A percentile compares a stretch with the other conserved stretches of the same genome.
Evolutionary conservation across 2,329 filamentous ascomycete species (phyloP).

Genomic region (Raffaelea deltoideospora): DNA sequence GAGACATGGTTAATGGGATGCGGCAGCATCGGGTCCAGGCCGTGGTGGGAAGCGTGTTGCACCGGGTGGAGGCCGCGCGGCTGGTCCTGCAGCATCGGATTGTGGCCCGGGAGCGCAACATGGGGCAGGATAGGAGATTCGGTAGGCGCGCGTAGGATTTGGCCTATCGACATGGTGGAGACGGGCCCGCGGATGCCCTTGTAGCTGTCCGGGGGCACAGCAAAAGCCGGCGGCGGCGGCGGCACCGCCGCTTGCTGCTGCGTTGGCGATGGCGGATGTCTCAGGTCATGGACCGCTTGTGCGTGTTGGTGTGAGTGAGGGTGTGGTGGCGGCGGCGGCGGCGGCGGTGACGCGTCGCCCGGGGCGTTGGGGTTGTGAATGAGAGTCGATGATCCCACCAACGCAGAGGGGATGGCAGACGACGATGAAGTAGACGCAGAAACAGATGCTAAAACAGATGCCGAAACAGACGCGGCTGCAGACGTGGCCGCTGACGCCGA

Average conservation of each 20-base stretch:
- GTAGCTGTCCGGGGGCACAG: constrained; percentile 22
- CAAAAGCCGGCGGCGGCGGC: constrained; percentile 12
- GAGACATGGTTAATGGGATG: constrained; percentile 12
- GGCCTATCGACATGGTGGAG: constrained; percentile 21
- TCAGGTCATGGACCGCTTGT: constrained; percentile 2
- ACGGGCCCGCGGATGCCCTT: constrained; percentile 29
- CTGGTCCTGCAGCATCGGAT: constrained; percentile 16
- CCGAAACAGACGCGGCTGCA: neutral
- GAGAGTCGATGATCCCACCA: constrained; percentile 1
- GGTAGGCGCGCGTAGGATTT: constrained; percentile 13
- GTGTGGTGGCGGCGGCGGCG: neutral
- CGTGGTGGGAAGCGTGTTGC: constrained; percentile 18
- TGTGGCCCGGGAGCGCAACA: constrained; percentile 11
- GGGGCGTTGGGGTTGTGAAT: constrained; percentile 8
- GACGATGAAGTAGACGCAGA: neutral
- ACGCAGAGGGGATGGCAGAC: neutral
- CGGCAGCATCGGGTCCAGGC: constrained; percentile 9
- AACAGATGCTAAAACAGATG: no score
- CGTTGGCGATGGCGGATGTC: constrained; percentile 23
- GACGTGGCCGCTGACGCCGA: neutral
- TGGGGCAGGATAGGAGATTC: constrained; percentile 14
- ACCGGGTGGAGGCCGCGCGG: constrained; percentile 17
- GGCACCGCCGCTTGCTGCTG: constrained; percentile 10
- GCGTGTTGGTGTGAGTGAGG: neutral
- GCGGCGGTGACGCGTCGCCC: constrained; percentile 2